A percentile compares a stretch with the other conserved stretches of the same genome.
Evolutionary conservation across 495 filamentous ascomycete species (phyloP).

Genomic region (Talaromyces stipitatus): DNA sequence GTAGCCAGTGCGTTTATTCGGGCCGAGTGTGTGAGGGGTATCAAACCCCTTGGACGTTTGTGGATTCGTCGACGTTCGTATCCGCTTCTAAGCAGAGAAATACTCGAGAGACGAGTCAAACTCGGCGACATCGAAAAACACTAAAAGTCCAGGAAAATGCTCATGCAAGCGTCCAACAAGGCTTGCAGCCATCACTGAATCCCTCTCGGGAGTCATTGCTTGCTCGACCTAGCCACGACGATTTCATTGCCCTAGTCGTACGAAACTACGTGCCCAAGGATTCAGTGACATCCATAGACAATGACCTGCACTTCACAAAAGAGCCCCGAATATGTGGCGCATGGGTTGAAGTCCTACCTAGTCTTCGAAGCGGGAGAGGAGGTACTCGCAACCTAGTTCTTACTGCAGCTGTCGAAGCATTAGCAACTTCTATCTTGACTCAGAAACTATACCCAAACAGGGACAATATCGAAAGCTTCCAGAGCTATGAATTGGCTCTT

Average conservation of each 20-base stretch:
- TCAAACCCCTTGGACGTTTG: slow-evolving; percentile 14
- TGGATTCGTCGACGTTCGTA: slow-evolving; percentile 4
- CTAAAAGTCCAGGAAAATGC: not conserved
- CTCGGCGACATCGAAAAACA: not conserved
- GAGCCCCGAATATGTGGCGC: slow-evolving; percentile 27
- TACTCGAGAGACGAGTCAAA: not conserved
- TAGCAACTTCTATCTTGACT: not conserved
- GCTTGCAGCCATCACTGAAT: not conserved
- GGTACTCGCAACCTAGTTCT: not conserved
- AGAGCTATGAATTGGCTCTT: not conserved
- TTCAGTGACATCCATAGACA: not conserved
- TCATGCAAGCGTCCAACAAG: too few relatives aligned
- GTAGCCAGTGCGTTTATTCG: slow-evolving; percentile 15
- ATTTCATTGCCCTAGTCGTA: not conserved
- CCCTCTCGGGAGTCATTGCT: not conserved
- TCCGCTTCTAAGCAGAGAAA: not conserved
- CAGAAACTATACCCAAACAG: not conserved
- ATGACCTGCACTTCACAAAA: not conserved
- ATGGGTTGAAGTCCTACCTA: slow-evolving; percentile 30
- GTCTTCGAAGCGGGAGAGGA: slow-evolving; percentile 10
- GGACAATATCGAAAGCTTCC: not conserved
- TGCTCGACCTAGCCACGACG: not conserved
- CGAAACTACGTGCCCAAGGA: not conserved
- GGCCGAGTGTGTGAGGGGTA: slow-evolving; percentile 15
- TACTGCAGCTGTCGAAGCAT: not conserved